Base-by-base conservation (phyloP, 805 yeast genomes). In the Vanderwaltozyma verrucispora region DNA sequence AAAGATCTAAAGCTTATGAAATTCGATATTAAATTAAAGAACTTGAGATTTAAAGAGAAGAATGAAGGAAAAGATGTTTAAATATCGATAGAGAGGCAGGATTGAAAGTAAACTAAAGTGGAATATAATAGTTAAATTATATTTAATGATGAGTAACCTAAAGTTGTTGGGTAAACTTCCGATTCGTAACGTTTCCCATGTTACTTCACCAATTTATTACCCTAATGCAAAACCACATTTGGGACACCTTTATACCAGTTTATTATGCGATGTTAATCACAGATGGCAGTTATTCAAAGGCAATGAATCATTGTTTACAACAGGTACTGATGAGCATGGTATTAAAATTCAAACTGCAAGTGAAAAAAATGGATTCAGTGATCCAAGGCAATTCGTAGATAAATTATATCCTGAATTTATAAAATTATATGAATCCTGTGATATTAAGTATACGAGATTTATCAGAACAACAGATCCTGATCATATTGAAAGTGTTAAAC, bases 301-400 rank as follows among this genome's bases (percentile, higher is more conserved):
- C 0, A 60, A 70, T 2, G 59, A 73, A 0, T 60, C 77, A 1
- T 71, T 63, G 42, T 71, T 88, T 51, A 73, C 84, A 6, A 92
- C 97, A 0, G 98, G 98, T 0, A 88, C 96, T 0, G 98, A 92
- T 57, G 98, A 92, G 59, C 98, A 92, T 57, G 98, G 98, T 0
- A 62, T 87, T 38, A 92, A 92, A 64, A 89, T 89, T 23, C 94
- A 85, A 49, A 67, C 73, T n/a, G 96, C 94, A 0, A 94, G 96
- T 0, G 65, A 63, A 23, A 66, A 65, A 40, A 69, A 67, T 6
- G 67, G 68, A 0, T 54, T 58, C n/a, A 62, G 63, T 1, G 37
- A 42, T 26, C 85, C 96, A 1, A 70, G 79, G 50, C 53, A 57
- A 31, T 81, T 88, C 49, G 94, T 87, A 17, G 95, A 89, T 53